These are phyloP conservation scores for Pulveroboletus sp. DNA, from an alignment of 768 basidiomycete species.

Conservation along the genomic window DNA sequence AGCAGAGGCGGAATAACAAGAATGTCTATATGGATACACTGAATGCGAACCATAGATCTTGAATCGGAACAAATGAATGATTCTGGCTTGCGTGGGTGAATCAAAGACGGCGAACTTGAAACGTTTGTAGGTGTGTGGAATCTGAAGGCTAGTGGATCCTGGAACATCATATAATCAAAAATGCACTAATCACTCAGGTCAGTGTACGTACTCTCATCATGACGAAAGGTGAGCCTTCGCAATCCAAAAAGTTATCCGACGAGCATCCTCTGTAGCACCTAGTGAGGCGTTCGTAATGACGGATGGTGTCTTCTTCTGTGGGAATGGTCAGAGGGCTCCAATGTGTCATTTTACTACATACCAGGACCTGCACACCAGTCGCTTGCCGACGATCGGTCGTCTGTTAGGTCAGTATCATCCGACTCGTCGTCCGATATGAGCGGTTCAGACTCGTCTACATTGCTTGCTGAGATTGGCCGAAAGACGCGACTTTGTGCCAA, in stretches of 20 bases:
- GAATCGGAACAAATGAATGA: background rate
- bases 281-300: slow-evolving; percentile 45
- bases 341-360: slow-evolving; percentile 5
- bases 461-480: slow-evolving; percentile 23
- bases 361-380: slow-evolving; percentile 39
- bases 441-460: slow-evolving; percentile 40
- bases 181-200: background rate
- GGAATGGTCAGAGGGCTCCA: slow-evolving; percentile 9
- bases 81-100: slow-evolving; percentile 3
- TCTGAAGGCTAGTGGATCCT: slow-evolving; percentile 11
- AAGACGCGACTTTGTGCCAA: slow-evolving; percentile 62
- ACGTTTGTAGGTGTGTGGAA: slow-evolving; percentile 5
- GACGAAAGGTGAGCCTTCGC: slow-evolving; percentile 47
- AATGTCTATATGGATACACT: slow-evolving; percentile 35
- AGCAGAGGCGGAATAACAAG: slow-evolving; percentile 55
- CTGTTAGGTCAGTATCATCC: slow-evolving; percentile 67
- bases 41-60: slow-evolving; percentile 33
- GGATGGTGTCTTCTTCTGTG: slow-evolving; percentile 29
- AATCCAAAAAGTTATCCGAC: slow-evolving; percentile 34
- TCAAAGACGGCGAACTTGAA: background rate
- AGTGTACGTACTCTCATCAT: slow-evolving; percentile 37
- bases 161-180: background rate
- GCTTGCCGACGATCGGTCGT: slow-evolving; percentile 36
- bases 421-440: slow-evolving; percentile 73
- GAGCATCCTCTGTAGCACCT: slow-evolving; percentile 42